These are phyloP conservation scores for Posidonia australis DNA, from an alignment of 106 monocot species.

Conservation along the genomic window DNA sequence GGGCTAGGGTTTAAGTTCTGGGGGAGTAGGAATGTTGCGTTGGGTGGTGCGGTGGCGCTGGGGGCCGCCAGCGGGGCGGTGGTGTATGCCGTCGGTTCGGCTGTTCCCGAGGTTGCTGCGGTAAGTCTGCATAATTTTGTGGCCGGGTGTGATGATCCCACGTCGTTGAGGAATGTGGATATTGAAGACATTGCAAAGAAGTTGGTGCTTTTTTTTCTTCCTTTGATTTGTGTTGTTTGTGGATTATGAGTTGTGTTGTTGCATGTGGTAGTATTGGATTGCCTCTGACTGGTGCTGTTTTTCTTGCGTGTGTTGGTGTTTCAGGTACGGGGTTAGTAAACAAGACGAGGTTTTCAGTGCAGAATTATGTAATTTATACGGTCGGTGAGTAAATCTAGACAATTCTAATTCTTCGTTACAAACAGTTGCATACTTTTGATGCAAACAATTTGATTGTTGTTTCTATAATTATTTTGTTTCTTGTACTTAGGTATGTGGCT, in stretches of 20 bases:
- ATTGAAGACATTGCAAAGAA: slow-evolving; percentile 46
- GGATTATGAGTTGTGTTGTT: too few species aligned
- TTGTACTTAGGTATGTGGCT: slow-evolving; percentile 51
- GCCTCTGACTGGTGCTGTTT: neutral
- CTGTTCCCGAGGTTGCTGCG: slow-evolving; percentile 78
- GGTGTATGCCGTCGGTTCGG: slow-evolving; percentile 40
- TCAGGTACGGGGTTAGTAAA: slow-evolving; percentile 66
- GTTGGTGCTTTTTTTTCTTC: slow-evolving; percentile 20
- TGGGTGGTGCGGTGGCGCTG: slow-evolving; percentile 52
- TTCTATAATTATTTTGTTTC: too few species aligned
- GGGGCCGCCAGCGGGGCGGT: slow-evolving; percentile 51
- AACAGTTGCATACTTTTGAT: too few species aligned
- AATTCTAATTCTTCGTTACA: neutral
- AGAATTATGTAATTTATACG: slow-evolving; percentile 26
- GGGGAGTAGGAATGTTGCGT: slow-evolving; percentile 19
- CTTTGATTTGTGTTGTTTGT: neutral
- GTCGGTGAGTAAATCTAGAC: slow-evolving; percentile 24
- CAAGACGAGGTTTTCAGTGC: slow-evolving; percentile 24
- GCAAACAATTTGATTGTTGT: too few species aligned
- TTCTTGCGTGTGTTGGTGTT: slow-evolving; percentile 1
- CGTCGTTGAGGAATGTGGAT: slow-evolving; percentile 45
- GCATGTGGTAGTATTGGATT: neutral
- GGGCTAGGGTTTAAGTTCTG: slow-evolving; percentile 52
- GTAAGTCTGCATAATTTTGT: slow-evolving; percentile 64
- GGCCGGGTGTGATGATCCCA: slow-evolving; percentile 56